These are phyloP conservation scores for Populus trichocarpa DNA, from an alignment of 441 rosid species.

Conservation along the genomic window DNA sequence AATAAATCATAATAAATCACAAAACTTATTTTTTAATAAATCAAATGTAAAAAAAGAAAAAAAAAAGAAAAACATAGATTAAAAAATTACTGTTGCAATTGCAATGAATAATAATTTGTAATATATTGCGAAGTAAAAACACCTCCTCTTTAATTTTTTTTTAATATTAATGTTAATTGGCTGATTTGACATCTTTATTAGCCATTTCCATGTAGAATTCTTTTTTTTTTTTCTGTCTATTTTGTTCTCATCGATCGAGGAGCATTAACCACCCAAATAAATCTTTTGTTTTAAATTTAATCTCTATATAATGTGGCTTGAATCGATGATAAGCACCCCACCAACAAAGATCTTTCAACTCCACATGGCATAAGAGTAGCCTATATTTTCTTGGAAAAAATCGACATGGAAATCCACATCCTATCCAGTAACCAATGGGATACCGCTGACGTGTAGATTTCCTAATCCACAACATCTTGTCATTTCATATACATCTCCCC, in stretches of 20 bases:
- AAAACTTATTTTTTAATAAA: too few species aligned
- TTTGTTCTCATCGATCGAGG: neutral
- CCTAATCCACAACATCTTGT: conserved; percentile 46
- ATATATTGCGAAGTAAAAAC: too few species aligned
- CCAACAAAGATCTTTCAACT: conserved; percentile 22
- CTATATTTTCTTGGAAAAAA: conserved; percentile 14
- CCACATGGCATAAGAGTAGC: conserved; percentile 31
- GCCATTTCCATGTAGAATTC: neutral
- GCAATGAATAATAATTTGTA: too few species aligned
- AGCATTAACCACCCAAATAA: neutral
- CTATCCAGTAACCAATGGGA: conserved; percentile 37
- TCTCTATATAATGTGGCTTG: neutral
- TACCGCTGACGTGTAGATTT: conserved; percentile 45
- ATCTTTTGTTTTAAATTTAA: too few species aligned
- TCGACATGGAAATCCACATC: conserved; percentile 42
- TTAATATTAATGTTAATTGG: too few species aligned
- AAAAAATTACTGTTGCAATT: too few species aligned
- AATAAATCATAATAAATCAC: too few species aligned
- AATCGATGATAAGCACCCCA: neutral
- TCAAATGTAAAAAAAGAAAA: too few species aligned
- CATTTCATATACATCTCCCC: conserved; percentile 30
- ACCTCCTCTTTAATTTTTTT: too few species aligned
- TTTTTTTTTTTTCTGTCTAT: neutral
- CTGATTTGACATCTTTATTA: neutral
- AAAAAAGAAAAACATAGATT: too few species aligned